Evolutionary conservation across 2,329 filamentous ascomycete genomes (phyloP).

Genomic region (Onygenales sp.): DNA sequence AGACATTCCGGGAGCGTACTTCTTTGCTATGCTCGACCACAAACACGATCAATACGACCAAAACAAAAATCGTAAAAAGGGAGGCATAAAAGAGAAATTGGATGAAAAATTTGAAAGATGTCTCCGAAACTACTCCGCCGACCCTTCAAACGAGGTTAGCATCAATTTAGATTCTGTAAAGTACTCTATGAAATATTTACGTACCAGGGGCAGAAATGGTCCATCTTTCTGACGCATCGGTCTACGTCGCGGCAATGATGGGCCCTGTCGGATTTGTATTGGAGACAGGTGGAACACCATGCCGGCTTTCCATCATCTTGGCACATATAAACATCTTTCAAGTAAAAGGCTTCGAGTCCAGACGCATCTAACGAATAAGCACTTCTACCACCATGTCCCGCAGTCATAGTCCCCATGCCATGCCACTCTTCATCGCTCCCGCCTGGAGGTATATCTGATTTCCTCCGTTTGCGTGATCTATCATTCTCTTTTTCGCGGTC

Average conservation of each 20-base stretch:
- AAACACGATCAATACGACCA: slow-evolving; percentile 57
- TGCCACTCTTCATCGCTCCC: slow-evolving; percentile 17
- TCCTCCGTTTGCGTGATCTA: slow-evolving; percentile 6
- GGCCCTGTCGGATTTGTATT: slow-evolving; percentile 79
- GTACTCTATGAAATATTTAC: slow-evolving; percentile 4
- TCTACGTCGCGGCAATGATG: slow-evolving; percentile 79
- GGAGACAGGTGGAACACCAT: slow-evolving; percentile 76
- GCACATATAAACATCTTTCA: slow-evolving; percentile 74
- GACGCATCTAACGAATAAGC: slow-evolving; percentile 47
- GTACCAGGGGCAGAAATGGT: slow-evolving; percentile 84
- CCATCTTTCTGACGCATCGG: slow-evolving; percentile 80
- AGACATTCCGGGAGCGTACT: slow-evolving; percentile 22
- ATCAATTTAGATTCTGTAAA: not conserved
- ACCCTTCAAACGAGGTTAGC: slow-evolving; percentile 46
- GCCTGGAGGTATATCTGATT: slow-evolving; percentile 13
- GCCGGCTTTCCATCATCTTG: slow-evolving; percentile 72
- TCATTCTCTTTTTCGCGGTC: slow-evolving; percentile 2
- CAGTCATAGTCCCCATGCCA: slow-evolving; percentile 14
- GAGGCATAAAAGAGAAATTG: slow-evolving; percentile 73
- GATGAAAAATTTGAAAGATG: slow-evolving; percentile 80
- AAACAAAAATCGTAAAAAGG: slow-evolving; percentile 54
- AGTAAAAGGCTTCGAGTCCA: slow-evolving; percentile 68
- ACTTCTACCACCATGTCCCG: slow-evolving; percentile 16
- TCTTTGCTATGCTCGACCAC: slow-evolving; percentile 45
- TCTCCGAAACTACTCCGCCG: slow-evolving; percentile 84